phyloP scores from a whole-genome alignment of 805 yeast genomes.

The Metschnikowia shivogae region DNA sequence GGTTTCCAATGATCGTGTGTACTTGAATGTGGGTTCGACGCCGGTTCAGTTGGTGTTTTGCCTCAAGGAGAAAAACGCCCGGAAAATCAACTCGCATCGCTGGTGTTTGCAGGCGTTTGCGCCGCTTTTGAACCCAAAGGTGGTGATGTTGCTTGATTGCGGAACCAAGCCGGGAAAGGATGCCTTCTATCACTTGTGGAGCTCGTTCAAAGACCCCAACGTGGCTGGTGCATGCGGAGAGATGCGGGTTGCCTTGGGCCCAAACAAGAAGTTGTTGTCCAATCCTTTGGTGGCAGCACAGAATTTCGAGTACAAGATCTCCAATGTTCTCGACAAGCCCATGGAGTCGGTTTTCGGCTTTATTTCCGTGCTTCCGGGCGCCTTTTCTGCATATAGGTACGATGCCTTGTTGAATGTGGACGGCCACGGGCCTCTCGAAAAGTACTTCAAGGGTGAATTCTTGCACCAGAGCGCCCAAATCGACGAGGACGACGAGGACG shows the following conservation, averaged over 20 bases:
- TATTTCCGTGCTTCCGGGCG: constrained; percentile 64
- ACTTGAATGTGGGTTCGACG: constrained; percentile 60
- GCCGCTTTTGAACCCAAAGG: constrained; percentile 52
- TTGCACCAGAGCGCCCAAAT: constrained; percentile 54
- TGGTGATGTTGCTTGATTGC: constrained; percentile 56
- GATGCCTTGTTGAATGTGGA: constrained; percentile 53
- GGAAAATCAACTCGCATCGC: constrained; percentile 63
- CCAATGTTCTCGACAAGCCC: constrained; percentile 64
- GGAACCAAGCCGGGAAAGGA: constrained; percentile 61
- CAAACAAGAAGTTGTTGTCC: constrained; percentile 26
- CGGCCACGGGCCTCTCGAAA: constrained; percentile 57
- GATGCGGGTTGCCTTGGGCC: constrained; percentile 75
- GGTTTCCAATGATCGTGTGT: constrained; percentile 56
- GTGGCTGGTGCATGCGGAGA: constrained; percentile 76
- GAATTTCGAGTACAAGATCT: constrained; percentile 63
- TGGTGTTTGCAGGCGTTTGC: constrained; percentile 69
- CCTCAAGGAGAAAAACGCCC: constrained; percentile 57
- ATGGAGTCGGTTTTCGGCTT: constrained; percentile 62
- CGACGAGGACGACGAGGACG: constrained; percentile 44
- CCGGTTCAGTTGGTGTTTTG: constrained; percentile 63
- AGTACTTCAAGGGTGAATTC: constrained; percentile 63
- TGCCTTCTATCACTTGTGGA: constrained; percentile 57
- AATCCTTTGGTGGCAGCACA: constrained; percentile 65
- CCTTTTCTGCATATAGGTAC: constrained; percentile 61
- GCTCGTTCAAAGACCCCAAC: constrained; percentile 50